Base-by-base conservation (phyloP, 805 yeast species). In the Wickerhamiella shivajii region DNA sequence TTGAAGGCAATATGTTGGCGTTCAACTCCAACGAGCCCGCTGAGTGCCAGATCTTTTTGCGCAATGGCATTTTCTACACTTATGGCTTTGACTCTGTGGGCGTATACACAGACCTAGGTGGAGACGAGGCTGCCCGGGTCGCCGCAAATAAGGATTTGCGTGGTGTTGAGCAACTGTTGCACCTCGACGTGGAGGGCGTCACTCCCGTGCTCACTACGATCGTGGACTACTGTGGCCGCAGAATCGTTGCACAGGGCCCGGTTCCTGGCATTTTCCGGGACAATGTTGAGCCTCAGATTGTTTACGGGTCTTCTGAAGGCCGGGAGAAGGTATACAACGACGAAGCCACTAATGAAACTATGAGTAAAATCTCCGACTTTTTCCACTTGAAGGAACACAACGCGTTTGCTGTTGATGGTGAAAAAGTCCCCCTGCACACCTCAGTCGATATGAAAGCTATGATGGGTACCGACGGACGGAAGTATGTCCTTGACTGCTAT, bases 241-340 rank as follows among this genome's bases (percentile, higher is more conserved):
- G 97, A 54, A 63, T 87, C 23, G 67, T 87, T 24, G 81, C 93
- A 53, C 97, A 87, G 60, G 80, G 94, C 10, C 94, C 95, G 9
- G 93, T 87, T 27, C 98, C 98, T 11, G 97, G 97, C 39, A 71
- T 78, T 37, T 75, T 78, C 54, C 61, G 69, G 35, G 56, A 56
- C 39, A 45, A 55, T 7, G 57, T 59, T 47, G 45, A 45, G 38
- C 55, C 63, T 37, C 70, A 67, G 48, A 78, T 83, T 31, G 65
- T 63, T 7, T 81, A 85, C 50, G 97, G 97, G 35, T 66, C 63
- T 32, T 70, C 76, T 28, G 83, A 78, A 38, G 77, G 68, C 37
- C 61, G 60, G 12, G 57, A 63, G 10, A 56, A 58, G 25, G 57
- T 80, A 34, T 60, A 64, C 22, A 55, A 63, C 26, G 71, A 70